phyloP scores from a whole-genome alignment of 257 asterid species.

The Solanum stenotomum region DNA sequence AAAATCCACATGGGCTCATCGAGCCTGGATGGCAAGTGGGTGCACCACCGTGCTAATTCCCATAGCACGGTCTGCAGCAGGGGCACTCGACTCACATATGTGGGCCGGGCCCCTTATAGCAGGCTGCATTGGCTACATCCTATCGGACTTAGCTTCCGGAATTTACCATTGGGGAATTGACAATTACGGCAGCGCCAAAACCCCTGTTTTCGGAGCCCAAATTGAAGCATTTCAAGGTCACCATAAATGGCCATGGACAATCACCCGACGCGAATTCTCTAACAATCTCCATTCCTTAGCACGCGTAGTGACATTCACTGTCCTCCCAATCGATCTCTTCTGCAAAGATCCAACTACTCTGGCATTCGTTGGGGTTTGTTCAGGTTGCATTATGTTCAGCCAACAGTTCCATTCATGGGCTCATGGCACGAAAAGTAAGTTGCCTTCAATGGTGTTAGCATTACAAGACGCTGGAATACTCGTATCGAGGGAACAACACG shows the following conservation, averaged over 20 bases:
- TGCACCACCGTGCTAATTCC: constrained; percentile 65
- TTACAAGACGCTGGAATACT: constrained; percentile 69
- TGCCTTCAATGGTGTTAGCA: constrained; percentile 55
- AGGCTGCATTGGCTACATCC: constrained; percentile 50
- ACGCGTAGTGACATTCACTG: constrained; percentile 36
- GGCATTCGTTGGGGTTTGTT: constrained; percentile 46
- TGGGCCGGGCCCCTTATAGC: constrained; percentile 56
- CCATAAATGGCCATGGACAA: constrained; percentile 82
- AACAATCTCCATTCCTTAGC: constrained; percentile 62
- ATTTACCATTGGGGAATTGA: constrained; percentile 92
- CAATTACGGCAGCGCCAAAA: constrained; percentile 59
- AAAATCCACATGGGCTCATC: constrained; percentile 73
- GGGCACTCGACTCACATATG: constrained; percentile 24
- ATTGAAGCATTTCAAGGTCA: constrained; percentile 84
- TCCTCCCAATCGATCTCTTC: constrained; percentile 35
- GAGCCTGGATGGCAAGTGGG: constrained; percentile 68
- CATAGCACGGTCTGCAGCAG: constrained; percentile 36
- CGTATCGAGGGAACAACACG: constrained; percentile 54
- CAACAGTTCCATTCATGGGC: constrained; percentile 90
- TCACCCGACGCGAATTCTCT: constrained; percentile 70
- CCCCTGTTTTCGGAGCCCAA: constrained; percentile 61
- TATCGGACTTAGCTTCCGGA: constrained; percentile 76
- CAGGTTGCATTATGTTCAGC: constrained; percentile 74
- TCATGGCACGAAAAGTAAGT: constrained; percentile 56
- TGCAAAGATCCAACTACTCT: constrained; percentile 30